Percentiles rank a stretch among this genome's conserved stretches.
Evolutionary conservation across 1,139 yeast genomes (phyloP).

Genomic region (Lodderomyces beijingensis): DNA sequence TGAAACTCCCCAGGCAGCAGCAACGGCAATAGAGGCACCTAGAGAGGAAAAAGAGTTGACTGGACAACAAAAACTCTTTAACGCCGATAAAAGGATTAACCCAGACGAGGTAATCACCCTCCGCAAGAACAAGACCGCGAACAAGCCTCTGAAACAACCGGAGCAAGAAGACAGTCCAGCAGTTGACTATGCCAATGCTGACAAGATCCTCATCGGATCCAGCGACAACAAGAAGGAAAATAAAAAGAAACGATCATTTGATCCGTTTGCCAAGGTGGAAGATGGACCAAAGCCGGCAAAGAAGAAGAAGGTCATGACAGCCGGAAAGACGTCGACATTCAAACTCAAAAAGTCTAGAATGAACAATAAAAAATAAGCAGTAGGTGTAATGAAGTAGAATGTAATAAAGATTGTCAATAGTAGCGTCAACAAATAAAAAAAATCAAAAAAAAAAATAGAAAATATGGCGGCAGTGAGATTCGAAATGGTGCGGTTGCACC

Average conservation of each 20-base stretch:
- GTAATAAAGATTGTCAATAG: neutral
- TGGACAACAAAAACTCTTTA: conserved; percentile 8
- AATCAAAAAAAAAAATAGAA: no score
- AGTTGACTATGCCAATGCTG: conserved; percentile 47
- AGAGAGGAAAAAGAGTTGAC: conserved; percentile 1
- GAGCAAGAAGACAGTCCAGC: conserved; percentile 16
- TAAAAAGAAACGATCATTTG: conserved; percentile 46
- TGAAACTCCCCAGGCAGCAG: no score
- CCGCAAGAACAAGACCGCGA: conserved; percentile 24
- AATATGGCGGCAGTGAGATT: no score
- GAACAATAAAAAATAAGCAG: no score
- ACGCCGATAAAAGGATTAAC: conserved; percentile 17
- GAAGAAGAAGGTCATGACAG: conserved; percentile 32
- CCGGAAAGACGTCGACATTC: conserved; percentile 50
- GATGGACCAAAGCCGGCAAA: conserved; percentile 52
- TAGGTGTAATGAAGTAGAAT: conserved; percentile 1
- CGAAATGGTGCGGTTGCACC: no score
- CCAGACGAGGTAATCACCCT: conserved; percentile 57
- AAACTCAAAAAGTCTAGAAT: conserved; percentile 22
- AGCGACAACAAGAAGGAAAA: conserved; percentile 18
- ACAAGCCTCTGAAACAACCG: conserved; percentile 12
- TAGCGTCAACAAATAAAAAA: no score
- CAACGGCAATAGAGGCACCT: no score
- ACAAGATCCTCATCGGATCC: conserved; percentile 40
- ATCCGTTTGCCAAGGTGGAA: conserved; percentile 51